Evolutionary conservation across 805 yeast species (phyloP).

Genomic region (Clavispora fructus): DNA sequence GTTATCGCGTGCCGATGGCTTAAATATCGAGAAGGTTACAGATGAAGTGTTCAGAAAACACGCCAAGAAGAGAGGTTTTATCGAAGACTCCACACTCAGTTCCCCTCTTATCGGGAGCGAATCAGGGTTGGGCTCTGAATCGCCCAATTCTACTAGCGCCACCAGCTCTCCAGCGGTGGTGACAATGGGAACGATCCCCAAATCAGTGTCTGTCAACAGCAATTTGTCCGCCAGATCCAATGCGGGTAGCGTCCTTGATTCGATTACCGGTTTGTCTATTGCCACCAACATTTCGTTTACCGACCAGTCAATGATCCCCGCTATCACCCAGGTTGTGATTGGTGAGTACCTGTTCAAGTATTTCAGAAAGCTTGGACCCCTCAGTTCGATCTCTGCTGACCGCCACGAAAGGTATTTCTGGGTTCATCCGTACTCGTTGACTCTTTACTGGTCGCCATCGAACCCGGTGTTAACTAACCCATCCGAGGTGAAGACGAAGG

Average conservation of each 20-base stretch:
- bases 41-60: slow-evolving; percentile 42
- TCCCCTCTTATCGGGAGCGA: neutral
- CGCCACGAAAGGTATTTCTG: slow-evolving; percentile 93
- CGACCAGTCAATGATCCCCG: slow-evolving; percentile 71
- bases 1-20: slow-evolving; percentile 41
- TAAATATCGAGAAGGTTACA: slow-evolving; percentile 40
- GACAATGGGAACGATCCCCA: slow-evolving; percentile 6
- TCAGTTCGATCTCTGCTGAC: slow-evolving; percentile 67
- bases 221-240: slow-evolving; percentile 27
- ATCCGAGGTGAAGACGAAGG: slow-evolving; percentile 60
- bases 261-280: slow-evolving; percentile 38
- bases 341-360: slow-evolving; percentile 89
- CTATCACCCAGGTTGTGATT: slow-evolving; percentile 86
- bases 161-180: slow-evolving; percentile 1
- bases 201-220: slow-evolving; percentile 23
- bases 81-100: slow-evolving; percentile 10
- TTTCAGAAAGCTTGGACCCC: slow-evolving; percentile 69
- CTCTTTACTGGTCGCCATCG: slow-evolving; percentile 81
- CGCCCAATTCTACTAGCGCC: neutral
- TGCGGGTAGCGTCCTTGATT: slow-evolving; percentile 24
- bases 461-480: slow-evolving; percentile 76
- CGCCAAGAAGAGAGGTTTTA: slow-evolving; percentile 47
- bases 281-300: slow-evolving; percentile 62
- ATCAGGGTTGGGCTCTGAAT: slow-evolving; percentile 10
- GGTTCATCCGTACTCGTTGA: slow-evolving; percentile 91